Evolutionary conservation across 495 filamentous ascomycete species (phyloP), one percentile per base, ranked within the genome.

Genomic region (Podospora pseudoanserina): DNA sequence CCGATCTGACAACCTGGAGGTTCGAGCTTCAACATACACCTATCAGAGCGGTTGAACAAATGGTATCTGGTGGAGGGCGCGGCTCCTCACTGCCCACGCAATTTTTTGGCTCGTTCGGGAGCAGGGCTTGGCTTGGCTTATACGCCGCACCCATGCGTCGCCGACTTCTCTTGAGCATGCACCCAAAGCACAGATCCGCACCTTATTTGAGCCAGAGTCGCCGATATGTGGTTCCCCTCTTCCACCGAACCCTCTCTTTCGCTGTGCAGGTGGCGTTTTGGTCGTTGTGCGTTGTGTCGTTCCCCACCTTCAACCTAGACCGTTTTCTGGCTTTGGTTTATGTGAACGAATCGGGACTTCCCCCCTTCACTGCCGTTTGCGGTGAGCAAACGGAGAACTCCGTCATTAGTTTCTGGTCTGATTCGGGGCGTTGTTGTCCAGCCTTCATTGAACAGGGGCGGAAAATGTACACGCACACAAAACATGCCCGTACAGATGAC

Each of bases 111-210:
- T 58, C 5, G 9, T 58, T 11, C 23, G 55, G 55, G 55, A 58
- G n/a, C 18, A 58, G n/a, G 55, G n/a, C 55, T 26, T 58, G 23
- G n/a, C 18, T 20, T 4, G 55, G n/a, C 55, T 26, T 58, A 7
- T 58, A 58, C 55, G 55, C 55, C 55, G 55, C 55, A 58, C n/a
- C 23, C 55, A 20, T 58, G 55, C 55, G 55, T 58, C 55, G 55
- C 55, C 55, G 55, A 58, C 23, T 26, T 58, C 19, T 49, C 39
- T 49, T 11, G 39, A 49, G 39, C 39, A 49, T 49, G 39, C 9
- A 49, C 7, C 39, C 7, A 11, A 11, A 49, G 39, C 39, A 49
- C 39, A 49, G 39, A 49, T 49, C 39, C 39, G 13, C 39, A 49
- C 39, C 39, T 49, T 49, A 49, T 49, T 49, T 11, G 15, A 49